Evolutionary conservation across 345 rosid species (phyloP).

Genomic region (Murraya koenigii): DNA sequence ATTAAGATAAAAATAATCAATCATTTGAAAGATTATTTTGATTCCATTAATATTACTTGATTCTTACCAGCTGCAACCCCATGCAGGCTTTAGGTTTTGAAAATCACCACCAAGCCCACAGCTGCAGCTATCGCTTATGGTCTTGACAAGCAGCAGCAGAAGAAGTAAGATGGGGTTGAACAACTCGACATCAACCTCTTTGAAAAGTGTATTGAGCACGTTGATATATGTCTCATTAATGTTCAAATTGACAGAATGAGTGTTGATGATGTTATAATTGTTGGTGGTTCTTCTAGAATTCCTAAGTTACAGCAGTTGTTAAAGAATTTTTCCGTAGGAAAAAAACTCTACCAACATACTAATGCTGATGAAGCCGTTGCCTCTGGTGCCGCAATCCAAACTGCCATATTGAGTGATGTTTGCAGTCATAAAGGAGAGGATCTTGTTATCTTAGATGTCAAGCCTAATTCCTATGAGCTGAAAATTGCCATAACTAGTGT

Average conservation of each 20-base stretch:
- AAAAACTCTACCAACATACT: conserved; percentile 41
- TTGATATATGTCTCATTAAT: conserved; percentile 42
- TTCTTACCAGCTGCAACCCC: conserved; percentile 36
- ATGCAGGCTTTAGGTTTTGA: conserved; percentile 34
- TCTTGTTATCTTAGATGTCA: conserved; percentile 31
- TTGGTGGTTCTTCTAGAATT: conserved; percentile 48
- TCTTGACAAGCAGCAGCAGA: conserved; percentile 36
- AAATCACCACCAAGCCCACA: conserved; percentile 39
- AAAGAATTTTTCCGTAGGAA: conserved; percentile 43
- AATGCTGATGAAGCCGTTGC: conserved; percentile 54
- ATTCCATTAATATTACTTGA: no score
- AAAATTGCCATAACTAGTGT: neutral
- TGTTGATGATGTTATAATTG: conserved; percentile 48
- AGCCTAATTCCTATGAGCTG: conserved; percentile 4
- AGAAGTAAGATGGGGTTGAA: neutral
- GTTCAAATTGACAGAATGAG: conserved; percentile 44
- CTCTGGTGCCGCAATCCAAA: conserved; percentile 46
- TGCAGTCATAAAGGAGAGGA: conserved; percentile 36
- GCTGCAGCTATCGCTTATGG: conserved; percentile 56
- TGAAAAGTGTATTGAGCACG: conserved; percentile 40
- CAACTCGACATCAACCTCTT: conserved; percentile 40
- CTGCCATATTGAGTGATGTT: conserved; percentile 44
- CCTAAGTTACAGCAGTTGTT: conserved; percentile 47
- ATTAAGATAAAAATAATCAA: no score
- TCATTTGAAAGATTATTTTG: no score